Evolutionary conservation across 75 land plant genomes (phyloP).

Genomic region (Selaginella moellendorffii): DNA sequence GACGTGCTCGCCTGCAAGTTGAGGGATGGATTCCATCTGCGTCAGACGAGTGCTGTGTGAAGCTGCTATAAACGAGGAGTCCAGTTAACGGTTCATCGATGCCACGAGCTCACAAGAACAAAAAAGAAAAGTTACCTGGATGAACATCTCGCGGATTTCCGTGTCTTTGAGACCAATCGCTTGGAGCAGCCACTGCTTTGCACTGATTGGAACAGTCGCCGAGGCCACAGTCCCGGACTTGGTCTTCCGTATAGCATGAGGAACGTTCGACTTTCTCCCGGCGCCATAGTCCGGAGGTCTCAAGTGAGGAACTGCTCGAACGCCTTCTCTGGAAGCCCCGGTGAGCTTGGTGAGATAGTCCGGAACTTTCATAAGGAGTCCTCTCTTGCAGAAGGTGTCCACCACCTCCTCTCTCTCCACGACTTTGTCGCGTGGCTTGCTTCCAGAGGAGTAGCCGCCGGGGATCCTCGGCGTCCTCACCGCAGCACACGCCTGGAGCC

Average conservation of each 20-base stretch:
- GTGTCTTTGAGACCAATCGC: constrained; percentile 19
- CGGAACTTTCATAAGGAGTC: constrained; percentile 7
- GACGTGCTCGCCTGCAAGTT: constrained; percentile 17
- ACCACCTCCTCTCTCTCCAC: neutral
- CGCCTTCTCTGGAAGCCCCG: neutral
- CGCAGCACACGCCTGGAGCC: neutral
- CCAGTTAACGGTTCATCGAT: too few species aligned
- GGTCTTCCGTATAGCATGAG: neutral
- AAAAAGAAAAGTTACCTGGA: constrained; percentile 15
- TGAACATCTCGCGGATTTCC: constrained; percentile 27
- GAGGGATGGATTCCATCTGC: constrained; percentile 33
- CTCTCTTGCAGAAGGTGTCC: constrained; percentile 8
- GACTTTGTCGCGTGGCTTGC: too few species aligned
- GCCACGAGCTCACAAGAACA: too few species aligned
- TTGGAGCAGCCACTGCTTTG: constrained; percentile 34
- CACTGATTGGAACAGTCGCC: constrained; percentile 28
- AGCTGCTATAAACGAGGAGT: too few species aligned
- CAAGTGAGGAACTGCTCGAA: neutral
- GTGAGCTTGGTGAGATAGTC: neutral
- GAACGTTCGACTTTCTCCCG: neutral
- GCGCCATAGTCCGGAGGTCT: neutral
- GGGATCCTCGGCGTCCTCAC: neutral
- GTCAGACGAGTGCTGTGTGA: too few species aligned
- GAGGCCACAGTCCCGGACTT: constrained; percentile 7
- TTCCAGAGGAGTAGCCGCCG: too few species aligned